Evolutionary conservation across 805 yeast species (phyloP), one percentile per base, ranked within the genome.

Genomic region (Kuraishia piskuri): DNA sequence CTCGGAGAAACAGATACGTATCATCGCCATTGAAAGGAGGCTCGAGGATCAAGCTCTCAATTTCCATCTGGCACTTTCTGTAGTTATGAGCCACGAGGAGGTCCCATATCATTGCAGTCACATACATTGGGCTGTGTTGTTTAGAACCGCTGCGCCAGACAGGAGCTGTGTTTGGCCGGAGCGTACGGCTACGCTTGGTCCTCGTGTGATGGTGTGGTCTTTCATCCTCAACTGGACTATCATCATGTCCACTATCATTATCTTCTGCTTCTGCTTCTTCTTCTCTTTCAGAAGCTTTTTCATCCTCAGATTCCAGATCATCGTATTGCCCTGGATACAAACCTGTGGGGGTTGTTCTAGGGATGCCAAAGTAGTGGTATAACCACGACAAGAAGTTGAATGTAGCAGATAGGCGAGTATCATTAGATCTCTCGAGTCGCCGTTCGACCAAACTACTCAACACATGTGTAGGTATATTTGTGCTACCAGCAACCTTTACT

Each of bases 11-110:
- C 25, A 47, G 66, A 65, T 25, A 75, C 63, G n/a, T 61, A 63
- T 79, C 78, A 51, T 77, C 79, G 4, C 56, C 56, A 48, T 62
- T 64, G 56, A 66, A 76, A 0, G 82, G 82, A 7, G 75, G 75
- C 50, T 67, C 67, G 51, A 76, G 66, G 22, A 70, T 54, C 37
- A 77, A 56, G 46, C 71, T 72, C 21, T 69, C 71, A 17, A 74
- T 57, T 17, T 62, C 59, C 25, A 69, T 74, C 36, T 64, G 65
- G 23, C 76, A 66, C 45, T 59, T 64, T 3, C 61, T 57, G 52
- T 67, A 71, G 14, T 71, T 68, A 3, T 73, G 71, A 25, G 68
- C 64, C 1, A 67, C 57, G 21, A 78, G 56, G 22, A 73, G 62
- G 24, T 68, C 63, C 82, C 82, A 79, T 14, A 78, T 57, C 37